Conservation (phyloP, 768 basidiomycete species). For the Candolleomyces efflorescens region DNA sequence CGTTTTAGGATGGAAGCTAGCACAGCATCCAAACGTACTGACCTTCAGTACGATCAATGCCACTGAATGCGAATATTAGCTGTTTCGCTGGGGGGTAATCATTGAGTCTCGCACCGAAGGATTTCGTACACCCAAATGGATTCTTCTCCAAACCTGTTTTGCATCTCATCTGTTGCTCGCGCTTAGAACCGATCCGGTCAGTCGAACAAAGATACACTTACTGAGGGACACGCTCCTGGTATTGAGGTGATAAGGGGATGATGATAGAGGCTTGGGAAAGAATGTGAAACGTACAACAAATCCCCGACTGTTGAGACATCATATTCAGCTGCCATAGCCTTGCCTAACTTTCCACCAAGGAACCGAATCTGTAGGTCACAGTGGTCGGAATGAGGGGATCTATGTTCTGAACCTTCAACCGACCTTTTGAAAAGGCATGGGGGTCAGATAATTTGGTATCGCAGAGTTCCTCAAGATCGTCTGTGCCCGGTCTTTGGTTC, state of each 20-base stretch:
- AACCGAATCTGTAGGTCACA: conserved; percentile 68
- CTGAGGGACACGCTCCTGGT: conserved; percentile 57
- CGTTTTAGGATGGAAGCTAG: not conserved
- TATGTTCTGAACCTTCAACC: not conserved
- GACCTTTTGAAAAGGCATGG: conserved; percentile 88
- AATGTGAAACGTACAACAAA: conserved; percentile 58
- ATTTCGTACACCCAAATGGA: conserved; percentile 93
- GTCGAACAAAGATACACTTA: conserved; percentile 19
- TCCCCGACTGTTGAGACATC: conserved; percentile 89
- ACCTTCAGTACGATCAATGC: conserved; percentile 90
- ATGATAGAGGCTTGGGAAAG: not conserved
- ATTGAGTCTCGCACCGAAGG: conserved; percentile 53
- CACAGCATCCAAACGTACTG: not conserved
- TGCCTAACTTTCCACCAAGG: conserved; percentile 92
- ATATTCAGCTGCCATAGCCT: conserved; percentile 81
- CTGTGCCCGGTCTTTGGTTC: conserved; percentile 32
- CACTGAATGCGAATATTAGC: conserved; percentile 36
- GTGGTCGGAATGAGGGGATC: not conserved
- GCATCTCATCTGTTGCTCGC: conserved; percentile 60
- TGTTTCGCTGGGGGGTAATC: not conserved
- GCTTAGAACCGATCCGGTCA: conserved; percentile 1
- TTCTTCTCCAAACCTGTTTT: conserved; percentile 74
- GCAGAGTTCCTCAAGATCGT: conserved; percentile 80
- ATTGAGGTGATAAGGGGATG: conserved; percentile 1
- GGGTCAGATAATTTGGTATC: conserved; percentile 79